Evolutionary conservation across 2,329 filamentous ascomycete species (phyloP).

Genomic region (Leptographium galeiforme): DNA sequence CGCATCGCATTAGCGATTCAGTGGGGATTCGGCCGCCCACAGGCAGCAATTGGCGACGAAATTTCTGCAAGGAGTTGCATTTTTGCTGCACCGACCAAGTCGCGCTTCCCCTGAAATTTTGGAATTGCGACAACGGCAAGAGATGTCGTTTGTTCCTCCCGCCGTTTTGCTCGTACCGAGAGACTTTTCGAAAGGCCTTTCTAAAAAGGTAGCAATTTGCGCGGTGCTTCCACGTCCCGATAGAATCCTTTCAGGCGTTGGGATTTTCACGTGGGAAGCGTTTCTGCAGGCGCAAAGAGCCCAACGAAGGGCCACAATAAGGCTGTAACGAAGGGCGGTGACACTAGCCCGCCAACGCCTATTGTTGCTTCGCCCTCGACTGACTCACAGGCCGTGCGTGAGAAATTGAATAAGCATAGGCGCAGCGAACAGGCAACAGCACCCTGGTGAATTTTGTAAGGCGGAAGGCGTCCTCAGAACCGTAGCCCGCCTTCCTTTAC

Average conservation of each 20-base stretch:
- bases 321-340: neutral
- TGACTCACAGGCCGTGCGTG: too few species aligned
- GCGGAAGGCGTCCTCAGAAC: neutral
- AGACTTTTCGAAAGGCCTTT: too few species aligned
- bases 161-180: neutral
- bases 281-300: too few species aligned
- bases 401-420: neutral
- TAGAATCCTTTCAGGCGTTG: too few species aligned
- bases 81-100: slow-evolving; percentile 3
- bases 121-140: neutral
- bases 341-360: neutral
- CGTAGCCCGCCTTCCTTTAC: neutral
- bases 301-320: neutral
- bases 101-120: slow-evolving; percentile 3
- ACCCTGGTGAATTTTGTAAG: neutral
- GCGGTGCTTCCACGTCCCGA: too few species aligned
- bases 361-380: neutral
- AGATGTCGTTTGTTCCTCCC: neutral
- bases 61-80: neutral
- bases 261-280: too few species aligned
- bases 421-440: neutral
- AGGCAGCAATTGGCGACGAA: neutral
- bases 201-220: too few species aligned
- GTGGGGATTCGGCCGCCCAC: neutral
- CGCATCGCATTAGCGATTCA: neutral